A percentile compares a stretch with the other conserved stretches of the same genome.
These are phyloP conservation scores for Filobasidium floriforme DNA, from an alignment of 768 basidiomycete genomes.

Conservation along the genomic window DNA sequence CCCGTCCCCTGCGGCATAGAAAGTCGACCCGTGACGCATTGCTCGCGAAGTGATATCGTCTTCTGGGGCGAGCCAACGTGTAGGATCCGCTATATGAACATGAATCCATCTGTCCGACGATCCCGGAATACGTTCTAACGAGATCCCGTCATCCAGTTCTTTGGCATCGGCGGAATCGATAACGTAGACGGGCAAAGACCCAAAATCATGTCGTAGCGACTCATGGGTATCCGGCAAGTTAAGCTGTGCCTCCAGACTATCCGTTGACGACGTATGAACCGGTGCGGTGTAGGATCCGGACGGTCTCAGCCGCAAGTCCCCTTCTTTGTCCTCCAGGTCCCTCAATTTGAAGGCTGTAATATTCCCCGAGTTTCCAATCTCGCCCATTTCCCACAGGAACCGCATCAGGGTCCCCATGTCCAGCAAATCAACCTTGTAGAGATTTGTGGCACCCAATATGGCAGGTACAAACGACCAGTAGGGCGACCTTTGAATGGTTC, in stretches of 20 bases:
- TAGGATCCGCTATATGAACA: slow-evolving; percentile 88
- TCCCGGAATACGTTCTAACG: slow-evolving; percentile 64
- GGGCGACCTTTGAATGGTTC: slow-evolving; percentile 56
- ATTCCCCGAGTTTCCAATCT: slow-evolving; percentile 3
- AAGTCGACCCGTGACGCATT: slow-evolving; percentile 50
- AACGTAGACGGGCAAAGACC: slow-evolving; percentile 68
- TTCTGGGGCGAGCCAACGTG: slow-evolving; percentile 62
- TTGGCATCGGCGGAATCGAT: slow-evolving; percentile 71
- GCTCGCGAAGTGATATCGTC: slow-evolving; percentile 61
- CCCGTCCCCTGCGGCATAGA: slow-evolving; percentile 58
- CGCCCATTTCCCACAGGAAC: slow-evolving; percentile 14
- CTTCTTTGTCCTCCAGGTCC: slow-evolving; percentile 7
- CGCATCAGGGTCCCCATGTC: slow-evolving; percentile 11
- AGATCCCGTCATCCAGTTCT: slow-evolving; percentile 91
- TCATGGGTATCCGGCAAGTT: slow-evolving; percentile 58
- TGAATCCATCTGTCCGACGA: slow-evolving; percentile 69
- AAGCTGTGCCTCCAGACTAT: slow-evolving; percentile 92
- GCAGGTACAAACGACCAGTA: slow-evolving; percentile 53
- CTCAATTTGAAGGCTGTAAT: background rate
- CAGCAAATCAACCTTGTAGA: slow-evolving; percentile 10
- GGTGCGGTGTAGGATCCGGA: background rate
- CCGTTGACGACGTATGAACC: slow-evolving; percentile 37
- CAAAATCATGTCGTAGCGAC: slow-evolving; percentile 76
- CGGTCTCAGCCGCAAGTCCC: background rate
- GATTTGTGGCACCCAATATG: slow-evolving; percentile 44